A percentile compares a stretch with the other conserved stretches of the same genome.
Evolutionary conservation across 108 stramenopile genomes (phyloP).

Genomic region (Halocafeteria seosinensis): DNA sequence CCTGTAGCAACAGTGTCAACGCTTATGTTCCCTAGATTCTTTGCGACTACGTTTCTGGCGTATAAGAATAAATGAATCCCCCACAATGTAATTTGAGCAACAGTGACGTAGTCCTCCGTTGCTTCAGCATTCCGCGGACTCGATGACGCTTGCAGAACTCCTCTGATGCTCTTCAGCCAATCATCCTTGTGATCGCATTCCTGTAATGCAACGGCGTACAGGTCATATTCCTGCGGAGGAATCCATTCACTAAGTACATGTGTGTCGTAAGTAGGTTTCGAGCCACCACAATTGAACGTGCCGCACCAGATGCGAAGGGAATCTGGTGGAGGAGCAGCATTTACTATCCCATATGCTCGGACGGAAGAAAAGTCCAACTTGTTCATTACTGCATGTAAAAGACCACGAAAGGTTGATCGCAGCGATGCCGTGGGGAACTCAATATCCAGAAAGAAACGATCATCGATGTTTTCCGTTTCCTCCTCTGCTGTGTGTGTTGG

Average conservation of each 20-base stretch:
- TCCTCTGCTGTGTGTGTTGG: too few species aligned
- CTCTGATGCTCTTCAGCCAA: constrained; percentile 2
- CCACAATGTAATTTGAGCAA: background rate
- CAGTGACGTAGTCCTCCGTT: background rate
- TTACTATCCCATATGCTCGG: background rate
- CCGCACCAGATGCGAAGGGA: background rate
- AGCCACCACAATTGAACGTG: background rate
- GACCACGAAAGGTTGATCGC: background rate
- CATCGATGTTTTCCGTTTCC: too few species aligned
- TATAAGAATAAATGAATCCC: constrained; percentile 7
- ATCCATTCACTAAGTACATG: too few species aligned
- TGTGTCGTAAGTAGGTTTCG: too few species aligned
- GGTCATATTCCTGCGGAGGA: constrained; percentile 12
- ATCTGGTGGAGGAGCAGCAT: background rate
- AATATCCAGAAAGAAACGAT: too few species aligned
- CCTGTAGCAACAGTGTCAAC: constrained; percentile 20
- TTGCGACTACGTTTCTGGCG: background rate
- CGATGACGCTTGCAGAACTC: background rate
- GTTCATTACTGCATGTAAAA: background rate
- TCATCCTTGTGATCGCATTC: constrained; percentile 11
- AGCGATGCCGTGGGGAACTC: background rate
- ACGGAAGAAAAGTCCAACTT: background rate
- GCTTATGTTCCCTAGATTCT: background rate
- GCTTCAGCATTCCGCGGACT: background rate
- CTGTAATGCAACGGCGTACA: constrained; percentile 28